These are phyloP conservation scores for Suhomyces bribrorum DNA, from an alignment of 1,139 yeast species.

Conservation along the genomic window DNA sequence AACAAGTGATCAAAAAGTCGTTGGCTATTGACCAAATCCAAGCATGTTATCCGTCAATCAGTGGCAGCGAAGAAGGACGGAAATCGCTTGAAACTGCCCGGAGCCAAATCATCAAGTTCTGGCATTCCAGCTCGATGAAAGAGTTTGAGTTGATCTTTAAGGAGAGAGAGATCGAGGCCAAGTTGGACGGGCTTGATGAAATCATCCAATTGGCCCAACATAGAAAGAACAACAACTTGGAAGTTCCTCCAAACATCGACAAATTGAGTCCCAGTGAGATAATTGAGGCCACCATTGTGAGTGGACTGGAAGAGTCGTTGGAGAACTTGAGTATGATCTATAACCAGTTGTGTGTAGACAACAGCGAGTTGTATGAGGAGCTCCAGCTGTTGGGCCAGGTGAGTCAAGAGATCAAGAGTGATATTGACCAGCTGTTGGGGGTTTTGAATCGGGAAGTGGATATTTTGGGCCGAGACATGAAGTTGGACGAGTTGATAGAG, in stretches of 20 bases:
- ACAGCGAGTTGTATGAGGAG: conserved; percentile 30
- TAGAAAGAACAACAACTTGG: conserved; percentile 22
- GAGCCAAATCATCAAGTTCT: conserved; percentile 59
- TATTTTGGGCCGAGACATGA: conserved; percentile 23
- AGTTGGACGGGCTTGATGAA: conserved; percentile 66
- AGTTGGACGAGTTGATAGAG: conserved; percentile 26
- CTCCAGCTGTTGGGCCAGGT: conserved; percentile 25
- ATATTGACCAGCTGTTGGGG: conserved; percentile 25
- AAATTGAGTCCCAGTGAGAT: conserved; percentile 35
- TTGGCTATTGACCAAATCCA: conserved; percentile 60
- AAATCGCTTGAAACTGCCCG: conserved; percentile 58
- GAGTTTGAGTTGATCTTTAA: conserved; percentile 68
- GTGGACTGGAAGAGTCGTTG: conserved; percentile 26
- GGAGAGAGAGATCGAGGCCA: conserved; percentile 60
- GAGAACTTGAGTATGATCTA: conserved; percentile 38
- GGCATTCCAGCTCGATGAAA: conserved; percentile 56
- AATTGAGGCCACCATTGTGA: conserved; percentile 34
- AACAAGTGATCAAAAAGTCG: conserved; percentile 60
- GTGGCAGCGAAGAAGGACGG: conserved; percentile 51
- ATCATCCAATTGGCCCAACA: conserved; percentile 55
- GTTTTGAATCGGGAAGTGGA: conserved; percentile 33
- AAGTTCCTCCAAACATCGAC: conserved; percentile 33
- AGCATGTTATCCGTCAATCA: conserved; percentile 67
- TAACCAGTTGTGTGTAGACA: conserved; percentile 39
- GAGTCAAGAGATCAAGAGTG: conserved; percentile 24